phyloP scores from a whole-genome alignment of 2,329 filamentous ascomycete species.

The Penicillium thymicola region DNA sequence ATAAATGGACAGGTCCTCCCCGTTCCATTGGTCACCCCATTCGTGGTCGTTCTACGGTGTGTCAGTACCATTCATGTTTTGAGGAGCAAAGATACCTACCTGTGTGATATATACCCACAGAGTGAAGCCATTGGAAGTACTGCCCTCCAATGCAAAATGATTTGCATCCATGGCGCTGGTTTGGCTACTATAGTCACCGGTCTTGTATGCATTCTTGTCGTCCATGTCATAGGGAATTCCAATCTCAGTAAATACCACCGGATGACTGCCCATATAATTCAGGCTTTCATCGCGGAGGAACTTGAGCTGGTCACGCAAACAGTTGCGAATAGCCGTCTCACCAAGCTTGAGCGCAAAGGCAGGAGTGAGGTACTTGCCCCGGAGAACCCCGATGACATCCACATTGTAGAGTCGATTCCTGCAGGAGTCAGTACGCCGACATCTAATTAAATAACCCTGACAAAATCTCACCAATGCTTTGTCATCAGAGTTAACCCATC shows the following conservation, averaged over 20 bases:
- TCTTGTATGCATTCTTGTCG: slow-evolving; percentile 90
- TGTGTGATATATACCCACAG: slow-evolving; percentile 81
- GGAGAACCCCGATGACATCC: slow-evolving; percentile 86
- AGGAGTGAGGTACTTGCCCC: slow-evolving; percentile 82
- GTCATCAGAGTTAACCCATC: slow-evolving; percentile 95
- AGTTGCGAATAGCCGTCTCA: slow-evolving; percentile 91
- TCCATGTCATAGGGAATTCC: slow-evolving; percentile 99
- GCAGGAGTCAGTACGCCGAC: slow-evolving; percentile 10
- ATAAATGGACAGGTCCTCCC: slow-evolving; percentile 89
- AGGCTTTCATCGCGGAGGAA: slow-evolving; percentile 80
- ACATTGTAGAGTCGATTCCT: slow-evolving; percentile 94
- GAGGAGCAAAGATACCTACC: slow-evolving; percentile 42
- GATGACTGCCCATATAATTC: slow-evolving; percentile 84
- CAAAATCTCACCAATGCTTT: slow-evolving; percentile 72
- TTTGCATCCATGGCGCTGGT: slow-evolving; percentile 93
- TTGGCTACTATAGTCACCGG: slow-evolving; percentile 91
- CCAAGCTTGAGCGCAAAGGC: slow-evolving; percentile 91
- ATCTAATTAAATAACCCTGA: background rate
- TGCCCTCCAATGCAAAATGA: slow-evolving; percentile 85
- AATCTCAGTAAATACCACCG: slow-evolving; percentile 88
- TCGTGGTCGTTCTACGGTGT: slow-evolving; percentile 70
- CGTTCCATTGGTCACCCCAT: slow-evolving; percentile 94
- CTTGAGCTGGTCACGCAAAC: slow-evolving; percentile 80
- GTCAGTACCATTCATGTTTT: background rate
- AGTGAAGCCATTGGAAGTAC: slow-evolving; percentile 77